These are phyloP conservation scores for Ascochyta lentis DNA, from an alignment of 2,329 filamentous ascomycete genomes.

Conservation along the genomic window DNA sequence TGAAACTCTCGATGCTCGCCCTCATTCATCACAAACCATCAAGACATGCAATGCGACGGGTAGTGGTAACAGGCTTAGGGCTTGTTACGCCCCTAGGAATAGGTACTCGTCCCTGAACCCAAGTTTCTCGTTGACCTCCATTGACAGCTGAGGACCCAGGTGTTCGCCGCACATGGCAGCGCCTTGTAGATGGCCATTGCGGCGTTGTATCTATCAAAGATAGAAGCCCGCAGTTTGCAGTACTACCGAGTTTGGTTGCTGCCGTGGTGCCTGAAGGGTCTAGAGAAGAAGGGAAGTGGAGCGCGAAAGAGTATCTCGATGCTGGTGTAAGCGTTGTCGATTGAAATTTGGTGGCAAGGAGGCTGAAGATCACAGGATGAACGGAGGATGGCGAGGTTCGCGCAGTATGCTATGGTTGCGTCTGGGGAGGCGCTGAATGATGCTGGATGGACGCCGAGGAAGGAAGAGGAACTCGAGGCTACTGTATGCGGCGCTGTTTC, in stretches of 20 bases:
- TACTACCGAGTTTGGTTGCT: slow-evolving; percentile 83
- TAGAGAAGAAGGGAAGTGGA: slow-evolving; percentile 54
- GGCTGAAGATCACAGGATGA: slow-evolving; percentile 57
- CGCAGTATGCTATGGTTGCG: slow-evolving; percentile 89
- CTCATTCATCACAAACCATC: slow-evolving; percentile 30
- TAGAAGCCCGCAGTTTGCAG: slow-evolving; percentile 68
- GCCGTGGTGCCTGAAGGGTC: slow-evolving; percentile 74
- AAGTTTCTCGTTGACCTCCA: background rate
- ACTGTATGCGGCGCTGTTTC: slow-evolving; percentile 60
- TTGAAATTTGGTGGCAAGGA: slow-evolving; percentile 42
- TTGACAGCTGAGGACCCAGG: slow-evolving; percentile 53
- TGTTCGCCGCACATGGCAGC: slow-evolving; percentile 77
- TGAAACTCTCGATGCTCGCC: background rate
- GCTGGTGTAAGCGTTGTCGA: background rate
- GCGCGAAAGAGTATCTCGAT: slow-evolving; percentile 55
- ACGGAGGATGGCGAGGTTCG: slow-evolving; percentile 86
- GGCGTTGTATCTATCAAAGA: slow-evolving; percentile 78
- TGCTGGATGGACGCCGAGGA: slow-evolving; percentile 74
- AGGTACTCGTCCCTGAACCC: slow-evolving; percentile 52
- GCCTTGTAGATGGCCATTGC: slow-evolving; percentile 78
- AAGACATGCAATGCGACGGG: slow-evolving; percentile 57
- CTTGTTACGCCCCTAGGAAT: slow-evolving; percentile 74
- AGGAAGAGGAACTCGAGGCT: slow-evolving; percentile 69
- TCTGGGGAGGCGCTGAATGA: slow-evolving; percentile 85
- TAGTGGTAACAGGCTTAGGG: slow-evolving; percentile 59